Conservation (phyloP, 1,284 basidiomycete genomes). For the Ceraceosorus guamensis region DNA sequence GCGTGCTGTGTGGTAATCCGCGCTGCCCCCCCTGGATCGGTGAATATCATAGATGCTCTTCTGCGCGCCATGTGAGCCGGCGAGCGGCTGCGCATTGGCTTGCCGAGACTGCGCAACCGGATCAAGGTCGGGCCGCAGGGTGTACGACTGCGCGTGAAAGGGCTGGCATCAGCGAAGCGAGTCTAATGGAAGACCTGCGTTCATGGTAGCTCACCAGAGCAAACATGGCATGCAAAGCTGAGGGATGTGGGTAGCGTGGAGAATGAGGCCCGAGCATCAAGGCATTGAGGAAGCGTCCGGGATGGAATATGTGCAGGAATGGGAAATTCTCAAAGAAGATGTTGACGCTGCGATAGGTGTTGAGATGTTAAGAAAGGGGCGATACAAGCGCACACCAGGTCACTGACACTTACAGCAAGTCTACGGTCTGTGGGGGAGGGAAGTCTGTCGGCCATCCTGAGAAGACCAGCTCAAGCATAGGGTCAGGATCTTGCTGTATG, state of each 20-base stretch:
- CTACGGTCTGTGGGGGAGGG: slow-evolving; percentile 28
- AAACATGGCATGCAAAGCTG: slow-evolving; percentile 33
- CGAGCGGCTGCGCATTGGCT: neutral
- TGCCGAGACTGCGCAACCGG: neutral
- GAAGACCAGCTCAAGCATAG: slow-evolving; percentile 27
- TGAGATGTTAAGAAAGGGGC: neutral
- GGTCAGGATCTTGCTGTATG: neutral
- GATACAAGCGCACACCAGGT: neutral
- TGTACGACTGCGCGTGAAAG: slow-evolving; percentile 9
- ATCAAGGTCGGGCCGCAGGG: slow-evolving; percentile 8
- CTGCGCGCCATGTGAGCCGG: neutral
- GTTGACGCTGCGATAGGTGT: slow-evolving; percentile 11
- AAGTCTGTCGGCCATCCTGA: slow-evolving; percentile 35
- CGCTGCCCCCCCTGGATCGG: neutral
- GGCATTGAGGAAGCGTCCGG: slow-evolving; percentile 23
- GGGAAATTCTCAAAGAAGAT: slow-evolving; percentile 22
- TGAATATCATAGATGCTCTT: slow-evolving; percentile 1
- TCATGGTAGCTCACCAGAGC: slow-evolving; percentile 8
- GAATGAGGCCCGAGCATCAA: slow-evolving; percentile 25
- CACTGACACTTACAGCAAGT: slow-evolving; percentile 16
- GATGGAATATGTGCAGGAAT: slow-evolving; percentile 23
- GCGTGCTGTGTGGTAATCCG: slow-evolving; percentile 1
- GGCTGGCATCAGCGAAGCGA: slow-evolving; percentile 16
- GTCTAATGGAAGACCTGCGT: neutral
- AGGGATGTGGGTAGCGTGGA: slow-evolving; percentile 23